phyloP scores from a whole-genome alignment of 2,329 filamentous ascomycete genomes.

The Penicillium sp. region DNA sequence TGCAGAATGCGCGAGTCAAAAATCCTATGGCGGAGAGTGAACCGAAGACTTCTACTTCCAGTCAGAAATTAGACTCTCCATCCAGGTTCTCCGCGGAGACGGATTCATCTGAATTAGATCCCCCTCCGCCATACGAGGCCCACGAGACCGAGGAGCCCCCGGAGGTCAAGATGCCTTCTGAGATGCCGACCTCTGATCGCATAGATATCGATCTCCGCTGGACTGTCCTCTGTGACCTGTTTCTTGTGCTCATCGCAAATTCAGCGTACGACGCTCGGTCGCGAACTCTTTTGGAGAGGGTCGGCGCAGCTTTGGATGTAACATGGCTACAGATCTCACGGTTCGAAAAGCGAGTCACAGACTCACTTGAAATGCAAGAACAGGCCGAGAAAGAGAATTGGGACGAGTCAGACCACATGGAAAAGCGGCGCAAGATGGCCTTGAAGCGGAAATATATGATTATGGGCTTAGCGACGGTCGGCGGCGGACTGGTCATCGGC shows the following conservation, averaged over 20 bases:
- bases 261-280: conserved; percentile 87
- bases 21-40: conserved; percentile 67
- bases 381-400: conserved; percentile 89
- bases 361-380: conserved; percentile 96
- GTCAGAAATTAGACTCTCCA: conserved; percentile 18
- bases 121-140: conserved; percentile 49
- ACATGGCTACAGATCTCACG: conserved; percentile 87
- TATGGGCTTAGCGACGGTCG: conserved; percentile 94
- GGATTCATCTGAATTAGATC: conserved; percentile 41
- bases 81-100: conserved; percentile 30
- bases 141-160: conserved; percentile 63
- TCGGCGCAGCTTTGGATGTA: conserved; percentile 71
- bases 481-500: conserved; percentile 88
- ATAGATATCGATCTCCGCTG: conserved; percentile 94
- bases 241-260: conserved; percentile 91
- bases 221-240: conserved; percentile 93
- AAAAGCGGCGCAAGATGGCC: conserved; percentile 69
- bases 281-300: conserved; percentile 69
- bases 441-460: conserved; percentile 78
- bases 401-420: conserved; percentile 94
- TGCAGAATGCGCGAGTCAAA: conserved; percentile 84
- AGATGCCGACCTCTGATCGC: conserved; percentile 69
- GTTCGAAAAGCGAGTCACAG: conserved; percentile 94
- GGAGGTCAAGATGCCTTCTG: conserved; percentile 70
- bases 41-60: conserved; percentile 33